Conservation (phyloP, 495 filamentous ascomycete species). For the Penicillium diatomitis region DNA sequence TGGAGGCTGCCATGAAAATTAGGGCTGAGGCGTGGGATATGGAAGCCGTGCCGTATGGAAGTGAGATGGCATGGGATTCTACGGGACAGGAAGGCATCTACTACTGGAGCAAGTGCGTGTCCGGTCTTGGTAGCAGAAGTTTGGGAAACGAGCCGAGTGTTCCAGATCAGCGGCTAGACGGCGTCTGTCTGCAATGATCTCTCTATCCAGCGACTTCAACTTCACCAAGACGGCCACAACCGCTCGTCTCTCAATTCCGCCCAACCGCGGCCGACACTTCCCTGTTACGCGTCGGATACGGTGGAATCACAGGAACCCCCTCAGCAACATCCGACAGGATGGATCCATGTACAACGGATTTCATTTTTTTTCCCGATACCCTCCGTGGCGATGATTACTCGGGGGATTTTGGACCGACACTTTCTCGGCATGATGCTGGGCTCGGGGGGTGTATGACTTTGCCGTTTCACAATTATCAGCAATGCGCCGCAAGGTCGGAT, state of each 20-base stretch:
- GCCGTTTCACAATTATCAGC: too few relatives aligned
- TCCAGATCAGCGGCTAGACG: too few relatives aligned
- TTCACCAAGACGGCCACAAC: constrained; percentile 28
- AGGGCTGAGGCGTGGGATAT: constrained; percentile 34
- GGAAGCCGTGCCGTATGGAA: constrained; percentile 40
- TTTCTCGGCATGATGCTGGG: constrained; percentile 40
- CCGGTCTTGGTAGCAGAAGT: not conserved
- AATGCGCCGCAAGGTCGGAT: too few relatives aligned
- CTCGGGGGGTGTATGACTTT: constrained; percentile 24
- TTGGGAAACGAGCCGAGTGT: not conserved
- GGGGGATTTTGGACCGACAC: constrained; percentile 43
- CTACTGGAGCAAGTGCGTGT: constrained; percentile 43
- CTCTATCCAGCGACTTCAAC: constrained; percentile 30
- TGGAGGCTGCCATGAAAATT: constrained; percentile 31
- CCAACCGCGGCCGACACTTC: constrained; percentile 24
- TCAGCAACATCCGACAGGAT: constrained; percentile 41
- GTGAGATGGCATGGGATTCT: constrained; percentile 47
- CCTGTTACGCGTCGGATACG: constrained; percentile 40
- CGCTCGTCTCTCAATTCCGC: constrained; percentile 37
- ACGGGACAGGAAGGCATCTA: constrained; percentile 49
- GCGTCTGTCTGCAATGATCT: not conserved
- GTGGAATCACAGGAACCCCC: constrained; percentile 35
- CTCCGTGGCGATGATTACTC: constrained; percentile 43
- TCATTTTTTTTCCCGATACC: constrained; percentile 41
- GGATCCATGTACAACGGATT: constrained; percentile 43